phyloP scores from a whole-genome alignment of 495 filamentous ascomycete species.

The Xylaria palmicola region DNA sequence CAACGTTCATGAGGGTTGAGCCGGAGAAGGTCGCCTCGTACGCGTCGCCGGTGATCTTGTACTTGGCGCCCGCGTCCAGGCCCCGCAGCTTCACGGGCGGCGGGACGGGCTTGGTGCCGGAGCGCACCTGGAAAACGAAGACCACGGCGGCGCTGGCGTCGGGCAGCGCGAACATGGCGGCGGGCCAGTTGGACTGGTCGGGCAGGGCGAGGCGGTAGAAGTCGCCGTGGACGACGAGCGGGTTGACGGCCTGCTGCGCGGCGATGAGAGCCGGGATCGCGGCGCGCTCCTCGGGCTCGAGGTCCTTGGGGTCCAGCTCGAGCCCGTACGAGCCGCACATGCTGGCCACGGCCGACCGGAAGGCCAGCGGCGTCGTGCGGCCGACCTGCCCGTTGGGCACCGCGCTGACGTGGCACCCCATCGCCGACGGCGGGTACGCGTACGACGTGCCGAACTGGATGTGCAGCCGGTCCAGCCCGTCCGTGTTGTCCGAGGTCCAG shows the following conservation, averaged over 20 bases:
- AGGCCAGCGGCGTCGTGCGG: conserved; percentile 46
- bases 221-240: conserved; percentile 49
- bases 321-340: conserved; percentile 60
- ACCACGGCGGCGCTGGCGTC: conserved; percentile 43
- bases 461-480: conserved; percentile 50
- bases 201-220: conserved; percentile 53
- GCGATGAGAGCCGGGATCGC: conserved; percentile 47
- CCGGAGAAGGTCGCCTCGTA: conserved; percentile 45
- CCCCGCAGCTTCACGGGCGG: conserved; percentile 47
- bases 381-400: conserved; percentile 53
- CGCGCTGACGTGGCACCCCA: conserved; percentile 57
- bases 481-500: conserved; percentile 59
- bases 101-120: conserved; percentile 42
- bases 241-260: conserved; percentile 50
- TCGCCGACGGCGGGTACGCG: conserved; percentile 53
- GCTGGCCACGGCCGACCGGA: conserved; percentile 56
- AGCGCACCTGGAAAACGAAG: conserved; percentile 50
- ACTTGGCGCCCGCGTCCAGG: conserved; percentile 44
- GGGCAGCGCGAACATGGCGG: conserved; percentile 50
- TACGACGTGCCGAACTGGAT: conserved; percentile 57
- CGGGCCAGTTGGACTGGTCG: conserved; percentile 55
- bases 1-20: conserved; percentile 50
- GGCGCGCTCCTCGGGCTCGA: conserved; percentile 42
- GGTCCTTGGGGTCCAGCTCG: conserved; percentile 48
- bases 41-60: conserved; percentile 41